Percentiles rank a stretch among this genome's conserved stretches.
Conservation (phyloP, 345 rosid species). For the Citrus glauca region DNA sequence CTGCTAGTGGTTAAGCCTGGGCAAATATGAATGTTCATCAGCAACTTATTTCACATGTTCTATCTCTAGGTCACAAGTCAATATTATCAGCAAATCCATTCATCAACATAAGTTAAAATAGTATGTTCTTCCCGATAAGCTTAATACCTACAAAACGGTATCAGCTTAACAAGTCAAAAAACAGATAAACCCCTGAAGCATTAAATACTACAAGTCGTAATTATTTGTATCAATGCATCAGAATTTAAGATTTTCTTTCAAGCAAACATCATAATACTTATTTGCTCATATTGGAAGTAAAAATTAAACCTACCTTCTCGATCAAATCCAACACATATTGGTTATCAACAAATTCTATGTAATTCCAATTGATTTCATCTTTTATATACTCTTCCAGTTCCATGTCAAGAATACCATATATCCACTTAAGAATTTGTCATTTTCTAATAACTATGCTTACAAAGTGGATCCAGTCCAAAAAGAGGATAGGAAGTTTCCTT, state of each 20-base stretch:
- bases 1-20: conserved; percentile 67
- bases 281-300: no score
- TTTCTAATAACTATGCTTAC: background rate
- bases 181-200: background rate
- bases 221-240: no score
- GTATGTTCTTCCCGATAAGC: background rate
- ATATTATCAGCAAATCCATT: background rate
- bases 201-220: background rate
- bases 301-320: conserved; percentile 44
- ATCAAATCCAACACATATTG: conserved; percentile 75
- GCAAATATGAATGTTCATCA: conserved; percentile 10
- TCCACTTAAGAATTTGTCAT: background rate
- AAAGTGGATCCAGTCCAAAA: background rate
- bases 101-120: background rate
- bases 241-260: no score
- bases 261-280: no score
- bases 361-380: conserved; percentile 78
- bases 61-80: background rate
- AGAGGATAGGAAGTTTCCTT: background rate
- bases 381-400: conserved; percentile 70
- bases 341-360: conserved; percentile 74
- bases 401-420: conserved; percentile 40
- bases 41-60: conserved; percentile 5
- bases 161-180: background rate
- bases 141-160: background rate